A percentile compares a stretch with the other conserved stretches of the same genome.
These are phyloP conservation scores for Helotiales sp. DNA, from an alignment of 2,329 filamentous ascomycete species.

Conservation along the genomic window DNA sequence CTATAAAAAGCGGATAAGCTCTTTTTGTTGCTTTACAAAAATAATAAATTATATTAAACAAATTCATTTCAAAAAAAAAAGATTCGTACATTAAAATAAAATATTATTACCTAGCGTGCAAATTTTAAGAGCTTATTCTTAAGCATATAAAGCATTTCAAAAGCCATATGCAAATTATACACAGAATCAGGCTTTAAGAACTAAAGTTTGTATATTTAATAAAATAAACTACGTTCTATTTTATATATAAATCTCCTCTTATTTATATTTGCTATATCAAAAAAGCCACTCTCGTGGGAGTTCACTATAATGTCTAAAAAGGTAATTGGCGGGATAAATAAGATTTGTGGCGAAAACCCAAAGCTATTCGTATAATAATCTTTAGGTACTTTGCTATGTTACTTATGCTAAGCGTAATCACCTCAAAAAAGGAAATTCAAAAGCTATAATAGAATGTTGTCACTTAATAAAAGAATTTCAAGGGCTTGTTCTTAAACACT, in stretches of 20 bases:
- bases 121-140: too few species aligned
- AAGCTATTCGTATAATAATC: background rate
- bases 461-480: slow-evolving; percentile 24
- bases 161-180: slow-evolving; percentile 29
- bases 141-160: too few species aligned
- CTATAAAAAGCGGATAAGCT: too few species aligned
- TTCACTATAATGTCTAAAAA: background rate
- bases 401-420: too few species aligned
- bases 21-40: slow-evolving; percentile 21
- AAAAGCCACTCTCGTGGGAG: background rate
- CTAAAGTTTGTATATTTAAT: slow-evolving; percentile 19
- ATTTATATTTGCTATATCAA: background rate
- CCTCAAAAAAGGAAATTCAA: slow-evolving; percentile 15
- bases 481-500: too few species aligned
- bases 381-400: too few species aligned
- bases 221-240: slow-evolving; percentile 9
- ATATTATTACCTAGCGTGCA: too few species aligned
- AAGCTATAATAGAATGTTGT: slow-evolving; percentile 25
- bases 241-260: background rate
- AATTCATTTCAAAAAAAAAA: slow-evolving; percentile 18
- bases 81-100: too few species aligned
- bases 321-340: background rate
- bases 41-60: slow-evolving; percentile 32
- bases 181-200: slow-evolving; percentile 31
- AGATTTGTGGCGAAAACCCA: background rate